Conservation (phyloP, 1,284 basidiomycete genomes). For the Schizophyllum amplum region DNA sequence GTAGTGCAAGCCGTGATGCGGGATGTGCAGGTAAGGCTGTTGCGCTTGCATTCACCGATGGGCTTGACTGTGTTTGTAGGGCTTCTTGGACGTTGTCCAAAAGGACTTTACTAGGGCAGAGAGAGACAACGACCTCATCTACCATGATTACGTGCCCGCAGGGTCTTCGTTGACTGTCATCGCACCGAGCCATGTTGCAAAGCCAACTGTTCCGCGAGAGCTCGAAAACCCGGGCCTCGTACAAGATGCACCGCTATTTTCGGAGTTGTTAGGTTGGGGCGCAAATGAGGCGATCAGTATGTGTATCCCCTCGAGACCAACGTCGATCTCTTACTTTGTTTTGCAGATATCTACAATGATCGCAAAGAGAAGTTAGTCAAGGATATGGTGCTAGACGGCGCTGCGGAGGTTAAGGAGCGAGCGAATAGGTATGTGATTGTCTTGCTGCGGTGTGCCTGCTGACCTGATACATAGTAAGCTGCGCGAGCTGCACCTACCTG, state of each 20-base stretch:
- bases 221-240: conserved; percentile 47
- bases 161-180: conserved; percentile 64
- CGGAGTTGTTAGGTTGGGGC: conserved; percentile 80
- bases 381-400: conserved; percentile 56
- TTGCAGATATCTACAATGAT: conserved; percentile 79
- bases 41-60: background rate
- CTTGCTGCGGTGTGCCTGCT: background rate
- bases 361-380: conserved; percentile 70
- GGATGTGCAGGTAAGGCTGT: conserved; percentile 62
- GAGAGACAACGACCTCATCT: conserved; percentile 94
- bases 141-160: conserved; percentile 83
- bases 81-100: conserved; percentile 60
- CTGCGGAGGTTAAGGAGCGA: conserved; percentile 60
- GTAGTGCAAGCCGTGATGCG: conserved; percentile 58
- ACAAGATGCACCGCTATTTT: conserved; percentile 59
- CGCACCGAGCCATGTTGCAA: conserved; percentile 62
- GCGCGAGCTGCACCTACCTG: conserved; percentile 73
- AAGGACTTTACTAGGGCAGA: conserved; percentile 68
- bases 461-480: conserved; percentile 42
- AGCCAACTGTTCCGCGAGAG: conserved; percentile 51
- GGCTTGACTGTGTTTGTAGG: conserved; percentile 28
- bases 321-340: background rate
- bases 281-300: conserved; percentile 82
- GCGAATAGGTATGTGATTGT: conserved; percentile 47
- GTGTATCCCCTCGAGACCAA: conserved; percentile 19